phyloP scores from a whole-genome alignment of 352 stramenopile species.

The Globisporangium yorkense region DNA sequence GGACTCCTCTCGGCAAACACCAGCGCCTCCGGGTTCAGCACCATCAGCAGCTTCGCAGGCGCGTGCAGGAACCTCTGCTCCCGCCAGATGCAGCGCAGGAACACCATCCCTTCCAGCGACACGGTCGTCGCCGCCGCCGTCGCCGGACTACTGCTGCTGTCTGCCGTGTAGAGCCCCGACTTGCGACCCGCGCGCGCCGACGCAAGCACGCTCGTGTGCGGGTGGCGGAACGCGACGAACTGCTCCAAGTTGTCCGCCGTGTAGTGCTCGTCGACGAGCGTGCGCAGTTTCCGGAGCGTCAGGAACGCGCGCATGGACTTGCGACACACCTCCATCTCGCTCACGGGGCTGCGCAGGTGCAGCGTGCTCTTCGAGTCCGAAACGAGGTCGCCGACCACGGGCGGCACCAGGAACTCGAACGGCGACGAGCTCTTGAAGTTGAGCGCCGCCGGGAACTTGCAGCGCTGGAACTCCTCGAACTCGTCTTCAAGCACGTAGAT shows the following conservation, averaged over 20 bases:
- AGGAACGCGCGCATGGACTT: conserved; percentile 72
- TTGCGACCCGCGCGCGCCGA: conserved; percentile 11
- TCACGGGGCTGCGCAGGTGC: conserved; percentile 38
- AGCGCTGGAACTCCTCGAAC: conserved; percentile 38
- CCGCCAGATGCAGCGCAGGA: conserved; percentile 63
- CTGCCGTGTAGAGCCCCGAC: background rate
- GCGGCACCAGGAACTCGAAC: conserved; percentile 61
- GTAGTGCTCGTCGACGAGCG: conserved; percentile 42
- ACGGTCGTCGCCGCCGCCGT: conserved; percentile 4
- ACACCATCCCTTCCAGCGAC: conserved; percentile 62
- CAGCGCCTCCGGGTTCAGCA: conserved; percentile 72
- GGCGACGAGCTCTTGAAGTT: conserved; percentile 58
- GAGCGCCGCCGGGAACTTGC: conserved; percentile 40
- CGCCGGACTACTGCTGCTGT: background rate
- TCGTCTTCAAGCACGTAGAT: conserved; percentile 80
- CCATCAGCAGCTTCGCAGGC: conserved; percentile 52
- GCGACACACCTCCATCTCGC: conserved; percentile 68
- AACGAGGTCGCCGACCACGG: conserved; percentile 11
- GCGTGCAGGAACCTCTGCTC: conserved; percentile 70
- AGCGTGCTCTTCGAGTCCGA: conserved; percentile 28
- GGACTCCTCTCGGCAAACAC: conserved; percentile 51
- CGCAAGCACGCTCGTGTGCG: conserved; percentile 44
- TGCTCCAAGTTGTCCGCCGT: conserved; percentile 40
- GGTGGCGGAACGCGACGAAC: conserved; percentile 50
- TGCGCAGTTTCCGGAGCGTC: conserved; percentile 42